Conservation (phyloP, 1,139 yeast genomes). For the Blastobotrys petasosporus region DNA sequence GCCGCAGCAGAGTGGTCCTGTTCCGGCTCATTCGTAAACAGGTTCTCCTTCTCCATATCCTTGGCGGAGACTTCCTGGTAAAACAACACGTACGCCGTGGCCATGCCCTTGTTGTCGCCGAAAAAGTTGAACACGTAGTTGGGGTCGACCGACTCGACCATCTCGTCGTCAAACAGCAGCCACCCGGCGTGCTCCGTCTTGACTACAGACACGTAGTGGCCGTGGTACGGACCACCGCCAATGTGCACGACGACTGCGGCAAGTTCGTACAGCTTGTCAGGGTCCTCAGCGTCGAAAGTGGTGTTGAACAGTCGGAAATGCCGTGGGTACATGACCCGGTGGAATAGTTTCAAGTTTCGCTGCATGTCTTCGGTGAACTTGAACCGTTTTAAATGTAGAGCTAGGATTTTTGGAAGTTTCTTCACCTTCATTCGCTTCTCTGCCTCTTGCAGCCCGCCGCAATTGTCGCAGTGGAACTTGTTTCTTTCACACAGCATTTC, state of each 20-base stretch:
- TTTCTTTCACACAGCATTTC: conserved; percentile 83
- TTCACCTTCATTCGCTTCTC: conserved; percentile 84
- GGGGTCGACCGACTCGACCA: conserved; percentile 84
- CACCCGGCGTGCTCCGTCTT: conserved; percentile 78
- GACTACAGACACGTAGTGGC: conserved; percentile 86
- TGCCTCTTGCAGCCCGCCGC: conserved; percentile 91
- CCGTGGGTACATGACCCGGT: conserved; percentile 76
- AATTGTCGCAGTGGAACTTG: conserved; percentile 87
- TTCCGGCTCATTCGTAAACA: conserved; percentile 22
- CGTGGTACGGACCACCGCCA: conserved; percentile 98
- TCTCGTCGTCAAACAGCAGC: conserved; percentile 92
- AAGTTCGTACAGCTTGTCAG: conserved; percentile 65
- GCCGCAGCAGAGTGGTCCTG: conserved; percentile 1
- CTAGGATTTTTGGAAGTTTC: conserved; percentile 68
- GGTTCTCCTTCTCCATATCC: conserved; percentile 24
- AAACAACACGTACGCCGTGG: conserved; percentile 85
- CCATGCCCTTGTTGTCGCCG: conserved; percentile 84
- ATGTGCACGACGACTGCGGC: conserved; percentile 86
- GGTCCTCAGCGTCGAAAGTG: conserved; percentile 47
- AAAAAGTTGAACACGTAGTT: conserved; percentile 77
- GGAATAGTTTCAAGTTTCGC: conserved; percentile 78
- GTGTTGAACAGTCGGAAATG: conserved; percentile 70
- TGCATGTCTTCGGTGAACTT: conserved; percentile 82
- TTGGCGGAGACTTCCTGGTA: conserved; percentile 44
- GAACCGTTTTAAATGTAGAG: conserved; percentile 83